These are phyloP conservation scores for Sutorius australiensis DNA, from an alignment of 768 basidiomycete species.

Conservation along the genomic window DNA sequence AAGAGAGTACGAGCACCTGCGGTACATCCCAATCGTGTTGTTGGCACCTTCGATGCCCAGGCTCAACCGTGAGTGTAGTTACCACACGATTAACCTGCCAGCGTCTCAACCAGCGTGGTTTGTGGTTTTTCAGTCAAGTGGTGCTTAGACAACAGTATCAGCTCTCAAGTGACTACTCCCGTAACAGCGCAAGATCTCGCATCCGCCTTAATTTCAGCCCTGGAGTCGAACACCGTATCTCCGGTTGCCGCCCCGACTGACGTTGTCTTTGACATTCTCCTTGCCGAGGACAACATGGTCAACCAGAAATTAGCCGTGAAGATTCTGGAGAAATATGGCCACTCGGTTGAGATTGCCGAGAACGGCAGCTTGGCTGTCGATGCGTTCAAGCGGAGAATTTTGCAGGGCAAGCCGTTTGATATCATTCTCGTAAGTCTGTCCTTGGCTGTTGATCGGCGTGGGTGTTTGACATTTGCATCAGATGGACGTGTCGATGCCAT, in stretches of 20 bases:
- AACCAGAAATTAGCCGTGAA: conserved; percentile 96
- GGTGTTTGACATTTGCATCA: conserved; percentile 30
- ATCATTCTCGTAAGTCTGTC: conserved; percentile 74
- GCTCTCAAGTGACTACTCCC: conserved; percentile 90
- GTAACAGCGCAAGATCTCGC: conserved; percentile 85
- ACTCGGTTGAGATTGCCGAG: conserved; percentile 94
- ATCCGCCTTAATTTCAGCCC: conserved; percentile 86
- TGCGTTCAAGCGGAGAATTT: conserved; percentile 76
- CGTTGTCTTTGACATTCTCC: conserved; percentile 83
- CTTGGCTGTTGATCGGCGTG: not conserved
- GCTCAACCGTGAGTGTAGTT: conserved; percentile 58
- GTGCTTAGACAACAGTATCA: conserved; percentile 95
- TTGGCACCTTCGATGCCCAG: conserved; percentile 75
- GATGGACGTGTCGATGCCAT: conserved; percentile 99
- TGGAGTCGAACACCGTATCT: conserved; percentile 92
- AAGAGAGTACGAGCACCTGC: conserved; percentile 88
- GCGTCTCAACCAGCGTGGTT: conserved; percentile 4
- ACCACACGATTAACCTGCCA: not conserved
- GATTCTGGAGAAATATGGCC: conserved; percentile 94
- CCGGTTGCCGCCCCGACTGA: conserved; percentile 85
- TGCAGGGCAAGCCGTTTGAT: conserved; percentile 74
- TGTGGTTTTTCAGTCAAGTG: conserved; percentile 67
- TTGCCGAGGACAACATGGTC: conserved; percentile 96
- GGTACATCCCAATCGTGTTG: conserved; percentile 95
- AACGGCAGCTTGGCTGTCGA: conserved; percentile 94